A percentile compares a stretch with the other conserved stretches of the same genome.
Conservation (phyloP, 352 stramenopile genomes). For the Paralagenidium karlingii region DNA sequence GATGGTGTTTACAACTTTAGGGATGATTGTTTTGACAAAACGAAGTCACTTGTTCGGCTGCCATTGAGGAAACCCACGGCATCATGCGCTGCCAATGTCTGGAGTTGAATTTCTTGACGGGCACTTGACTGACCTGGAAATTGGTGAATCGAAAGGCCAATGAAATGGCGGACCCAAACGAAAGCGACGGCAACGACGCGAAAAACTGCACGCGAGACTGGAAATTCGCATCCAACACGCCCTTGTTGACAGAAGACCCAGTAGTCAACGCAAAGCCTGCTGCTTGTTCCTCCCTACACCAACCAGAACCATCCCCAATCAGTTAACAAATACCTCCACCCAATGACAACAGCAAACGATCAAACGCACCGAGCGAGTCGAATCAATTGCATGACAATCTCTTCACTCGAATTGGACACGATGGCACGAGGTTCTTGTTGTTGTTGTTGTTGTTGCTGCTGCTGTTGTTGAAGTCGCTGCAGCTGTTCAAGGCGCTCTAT, state of each 20-base stretch:
- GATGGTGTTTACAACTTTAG: no score
- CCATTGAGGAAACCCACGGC: conserved; percentile 51
- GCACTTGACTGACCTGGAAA: conserved; percentile 38
- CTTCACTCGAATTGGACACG: no score
- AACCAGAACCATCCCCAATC: not conserved
- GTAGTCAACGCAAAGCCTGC: not conserved
- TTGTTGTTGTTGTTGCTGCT: no score
- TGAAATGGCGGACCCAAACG: conserved; percentile 44
- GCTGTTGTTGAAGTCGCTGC: no score
- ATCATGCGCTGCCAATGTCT: conserved; percentile 83
- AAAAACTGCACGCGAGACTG: conserved; percentile 46
- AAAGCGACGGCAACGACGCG: conserved; percentile 23
- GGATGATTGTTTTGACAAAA: no score
- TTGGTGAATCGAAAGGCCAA: conserved; percentile 70
- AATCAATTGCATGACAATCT: no score
- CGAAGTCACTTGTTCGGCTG: no score
- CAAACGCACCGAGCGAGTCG: no score
- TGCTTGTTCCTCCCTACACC: conserved; percentile 2
- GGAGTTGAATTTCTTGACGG: conserved; percentile 66
- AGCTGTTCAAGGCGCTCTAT: no score
- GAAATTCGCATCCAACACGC: conserved; percentile 30
- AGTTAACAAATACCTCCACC: not conserved
- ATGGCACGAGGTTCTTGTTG: no score
- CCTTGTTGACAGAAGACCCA: not conserved
- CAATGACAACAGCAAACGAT: no score